phyloP scores from a whole-genome alignment of 495 filamentous ascomycete genomes.

The Aspergillus cavernicola region DNA sequence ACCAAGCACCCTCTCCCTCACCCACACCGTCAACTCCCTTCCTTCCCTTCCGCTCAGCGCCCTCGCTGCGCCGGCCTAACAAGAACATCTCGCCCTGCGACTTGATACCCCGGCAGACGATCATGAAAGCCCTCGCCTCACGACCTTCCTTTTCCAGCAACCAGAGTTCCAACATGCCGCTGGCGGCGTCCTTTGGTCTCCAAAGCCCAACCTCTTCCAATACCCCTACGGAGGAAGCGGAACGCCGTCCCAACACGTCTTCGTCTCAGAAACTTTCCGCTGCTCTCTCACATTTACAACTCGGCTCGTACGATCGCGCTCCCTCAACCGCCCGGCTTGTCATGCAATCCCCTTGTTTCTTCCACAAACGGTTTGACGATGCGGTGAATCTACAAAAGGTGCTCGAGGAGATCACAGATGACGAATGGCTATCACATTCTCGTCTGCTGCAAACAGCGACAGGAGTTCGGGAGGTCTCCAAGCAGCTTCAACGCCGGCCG shows the following conservation, averaged over 20 bases:
- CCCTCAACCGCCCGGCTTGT: constrained; percentile 60
- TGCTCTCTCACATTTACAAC: constrained; percentile 59
- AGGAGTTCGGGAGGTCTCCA: constrained; percentile 88
- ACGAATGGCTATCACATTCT: constrained; percentile 89
- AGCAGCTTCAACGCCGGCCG: constrained; percentile 83
- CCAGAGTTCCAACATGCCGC: constrained; percentile 49
- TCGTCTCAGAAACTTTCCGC: constrained; percentile 62
- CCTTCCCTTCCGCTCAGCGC: constrained; percentile 37
- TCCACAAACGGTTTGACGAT: constrained; percentile 93
- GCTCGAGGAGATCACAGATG: constrained; percentile 84
- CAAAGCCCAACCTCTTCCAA: constrained; percentile 27
- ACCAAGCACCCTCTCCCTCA: constrained; percentile 23
- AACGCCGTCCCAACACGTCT: constrained; percentile 44
- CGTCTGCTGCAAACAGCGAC: constrained; percentile 91
- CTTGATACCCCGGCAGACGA: constrained; percentile 75
- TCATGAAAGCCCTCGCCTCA: constrained; percentile 84
- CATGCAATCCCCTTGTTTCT: constrained; percentile 90
- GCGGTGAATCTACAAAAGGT: constrained; percentile 94
- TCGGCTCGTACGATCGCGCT: constrained; percentile 42
- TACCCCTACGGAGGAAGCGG: constrained; percentile 35
- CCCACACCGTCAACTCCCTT: constrained; percentile 33
- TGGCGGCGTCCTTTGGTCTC: constrained; percentile 47
- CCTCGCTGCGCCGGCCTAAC: constrained; percentile 44
- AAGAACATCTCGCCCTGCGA: constrained; percentile 66
- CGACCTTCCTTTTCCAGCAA: constrained; percentile 54